Evolutionary conservation across 2,329 filamentous ascomycete genomes (phyloP).

Genomic region (Paraphoma chrysanthemicola): DNA sequence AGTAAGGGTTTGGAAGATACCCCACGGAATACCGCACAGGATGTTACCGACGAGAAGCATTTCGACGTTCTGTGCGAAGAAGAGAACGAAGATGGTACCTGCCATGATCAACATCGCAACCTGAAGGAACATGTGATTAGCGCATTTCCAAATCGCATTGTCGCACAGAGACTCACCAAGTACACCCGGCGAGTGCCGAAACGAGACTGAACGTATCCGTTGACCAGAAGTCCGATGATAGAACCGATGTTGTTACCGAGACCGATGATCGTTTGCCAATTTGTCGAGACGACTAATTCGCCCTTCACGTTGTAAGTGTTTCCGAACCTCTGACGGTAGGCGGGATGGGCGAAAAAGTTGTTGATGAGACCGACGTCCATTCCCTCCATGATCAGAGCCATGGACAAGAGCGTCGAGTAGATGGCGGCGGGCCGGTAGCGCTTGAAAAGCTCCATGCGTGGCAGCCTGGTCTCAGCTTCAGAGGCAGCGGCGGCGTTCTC

Average conservation of each 20-base stretch:
- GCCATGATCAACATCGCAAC: constrained; percentile 26
- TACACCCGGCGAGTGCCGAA: constrained; percentile 50
- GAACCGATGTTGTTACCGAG: constrained; percentile 44
- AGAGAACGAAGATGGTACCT: constrained; percentile 34
- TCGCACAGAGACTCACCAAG: constrained; percentile 42
- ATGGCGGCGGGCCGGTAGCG: constrained; percentile 62
- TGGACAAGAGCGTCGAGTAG: constrained; percentile 82
- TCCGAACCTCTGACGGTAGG: constrained; percentile 52
- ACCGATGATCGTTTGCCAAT: constrained; percentile 52
- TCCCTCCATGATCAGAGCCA: constrained; percentile 85
- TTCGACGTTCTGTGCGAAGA: constrained; percentile 49
- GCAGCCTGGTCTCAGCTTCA: constrained; percentile 15
- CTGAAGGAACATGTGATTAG: constrained; percentile 2
- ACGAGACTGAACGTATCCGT: constrained; percentile 48
- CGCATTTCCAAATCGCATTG: constrained; percentile 20
- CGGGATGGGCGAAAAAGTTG: constrained; percentile 68
- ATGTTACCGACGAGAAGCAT: constrained; percentile 67
- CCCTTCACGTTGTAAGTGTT: constrained; percentile 41
- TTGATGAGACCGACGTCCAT: constrained; percentile 81
- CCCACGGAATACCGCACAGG: constrained; percentile 52
- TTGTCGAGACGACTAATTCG: constrained; percentile 46
- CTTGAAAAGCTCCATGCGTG: constrained; percentile 20
- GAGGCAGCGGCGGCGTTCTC: constrained; percentile 14
- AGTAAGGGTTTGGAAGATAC: constrained; percentile 48
- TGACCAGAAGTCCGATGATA: constrained; percentile 51